phyloP scores from a whole-genome alignment of 148 eudicot species.

The Vaccinium vitisidaea region DNA sequence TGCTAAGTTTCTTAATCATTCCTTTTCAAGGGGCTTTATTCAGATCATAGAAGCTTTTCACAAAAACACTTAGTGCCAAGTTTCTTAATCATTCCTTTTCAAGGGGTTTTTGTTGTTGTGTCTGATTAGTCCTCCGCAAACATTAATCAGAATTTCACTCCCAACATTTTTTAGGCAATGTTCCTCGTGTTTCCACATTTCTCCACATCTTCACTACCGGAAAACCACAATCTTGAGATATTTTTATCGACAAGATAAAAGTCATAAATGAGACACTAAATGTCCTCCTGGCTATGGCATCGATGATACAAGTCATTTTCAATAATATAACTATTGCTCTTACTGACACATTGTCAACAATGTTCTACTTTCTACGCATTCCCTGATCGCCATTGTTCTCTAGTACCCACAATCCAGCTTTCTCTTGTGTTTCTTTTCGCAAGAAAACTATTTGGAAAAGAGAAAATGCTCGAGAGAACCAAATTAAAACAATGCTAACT shows the following conservation, averaged over 20 bases:
- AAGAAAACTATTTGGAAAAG: neutral
- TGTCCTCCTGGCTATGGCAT: neutral
- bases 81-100: too few species aligned
- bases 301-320: neutral
- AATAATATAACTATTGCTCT: neutral
- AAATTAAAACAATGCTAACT: neutral
- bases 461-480: neutral
- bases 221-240: neutral
- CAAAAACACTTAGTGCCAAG: too few species aligned
- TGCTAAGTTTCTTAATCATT: neutral
- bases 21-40: too few species aligned
- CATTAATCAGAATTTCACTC: neutral
- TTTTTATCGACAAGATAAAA: neutral
- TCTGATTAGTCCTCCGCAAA: neutral
- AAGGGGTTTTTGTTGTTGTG: too few species aligned
- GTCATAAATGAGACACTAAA: neutral
- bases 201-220: neutral
- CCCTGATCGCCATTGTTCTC: neutral
- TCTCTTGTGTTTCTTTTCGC: neutral
- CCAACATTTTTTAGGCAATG: neutral
- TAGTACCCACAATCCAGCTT: neutral
- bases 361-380: neutral
- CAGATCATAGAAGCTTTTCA: too few species aligned
- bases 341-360: neutral
- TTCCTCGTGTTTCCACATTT: neutral